phyloP scores from a whole-genome alignment of 2,329 filamentous ascomycete species.

The Diaporthe batatas region DNA sequence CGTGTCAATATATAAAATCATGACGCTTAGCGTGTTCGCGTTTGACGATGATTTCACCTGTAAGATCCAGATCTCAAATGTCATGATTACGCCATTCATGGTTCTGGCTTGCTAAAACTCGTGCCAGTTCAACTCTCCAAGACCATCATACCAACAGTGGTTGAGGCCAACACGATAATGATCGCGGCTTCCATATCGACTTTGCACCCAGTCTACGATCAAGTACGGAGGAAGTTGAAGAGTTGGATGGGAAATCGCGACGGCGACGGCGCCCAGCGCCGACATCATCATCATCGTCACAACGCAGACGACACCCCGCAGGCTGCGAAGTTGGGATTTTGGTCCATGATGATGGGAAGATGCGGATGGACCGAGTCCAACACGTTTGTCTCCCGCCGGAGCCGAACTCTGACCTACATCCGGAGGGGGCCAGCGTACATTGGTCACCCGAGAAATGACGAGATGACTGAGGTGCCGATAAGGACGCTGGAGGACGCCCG shows the following conservation, averaged over 20 bases:
- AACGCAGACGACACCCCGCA: neutral
- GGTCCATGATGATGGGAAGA: neutral
- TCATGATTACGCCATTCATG: too few relatives aligned
- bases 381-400: neutral
- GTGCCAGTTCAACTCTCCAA: neutral
- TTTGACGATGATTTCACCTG: conserved; percentile 19
- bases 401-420: neutral
- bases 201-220: conserved; percentile 8
- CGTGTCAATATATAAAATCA: conserved; percentile 10
- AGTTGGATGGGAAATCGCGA: neutral
- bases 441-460: neutral
- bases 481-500: conserved; percentile 15
- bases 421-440: neutral
- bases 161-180: conserved; percentile 1
- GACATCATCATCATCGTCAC: too few relatives aligned
- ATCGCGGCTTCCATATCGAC: conserved; percentile 8
- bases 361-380: neutral
- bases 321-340: neutral
- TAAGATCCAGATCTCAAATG: neutral
- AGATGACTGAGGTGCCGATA: neutral
- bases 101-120: neutral
- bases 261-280: neutral
- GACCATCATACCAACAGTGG: neutral
- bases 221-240: neutral
- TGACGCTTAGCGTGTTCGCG: conserved; percentile 3